Base-by-base conservation (phyloP, 257 asterid species). In the Leonotis leonurus region DNA sequence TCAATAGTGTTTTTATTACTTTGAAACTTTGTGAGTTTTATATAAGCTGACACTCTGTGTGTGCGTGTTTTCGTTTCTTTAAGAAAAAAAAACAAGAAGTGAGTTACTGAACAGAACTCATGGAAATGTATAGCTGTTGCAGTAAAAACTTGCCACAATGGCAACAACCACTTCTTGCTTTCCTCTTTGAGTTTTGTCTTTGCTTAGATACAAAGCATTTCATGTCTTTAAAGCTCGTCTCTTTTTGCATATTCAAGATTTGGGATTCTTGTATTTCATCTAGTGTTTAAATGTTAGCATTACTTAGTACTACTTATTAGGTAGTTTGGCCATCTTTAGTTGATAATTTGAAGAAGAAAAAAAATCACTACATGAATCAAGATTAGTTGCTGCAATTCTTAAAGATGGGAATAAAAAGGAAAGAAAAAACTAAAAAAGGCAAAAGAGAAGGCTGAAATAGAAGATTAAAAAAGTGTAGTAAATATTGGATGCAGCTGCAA, bases 1-100 rank as follows among this genome's bases (percentile, higher is more conserved):
- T 73, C 80, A 74, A 72, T 64, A 58, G 53, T n/a, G 35, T 56
- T 39, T 9, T 48, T 33, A 30, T 52, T 70, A 37, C 63, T 41
- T 50, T 56, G 14, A 49, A 56, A 11, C 60, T 22, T 26, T 56
- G 70, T 65, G 67, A 56, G 54, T 63, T 64, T 45, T 33, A n/a
- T 29, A 68, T 61, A 14, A 61, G 56, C 70, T 53, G 73, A 54
- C 55, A 62, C 52, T 59, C 39, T 46, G 48, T 36, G 29, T 62
- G 35, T n/a, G 33, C 25, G 18, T 57, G 7, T 32, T 12, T 60
- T 36, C 17, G 0, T 7, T 27, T 27, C 6, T 27, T 27, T 2
- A 2, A 27, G 6, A 27, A 27, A 27, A 27, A 27, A 2, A 2
- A 3, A 2, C 33, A 27, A 27, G 33, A 2, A 2, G 33, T 2